Base-by-base conservation (phyloP, 257 asterid species). In the Rhazya stricta region DNA sequence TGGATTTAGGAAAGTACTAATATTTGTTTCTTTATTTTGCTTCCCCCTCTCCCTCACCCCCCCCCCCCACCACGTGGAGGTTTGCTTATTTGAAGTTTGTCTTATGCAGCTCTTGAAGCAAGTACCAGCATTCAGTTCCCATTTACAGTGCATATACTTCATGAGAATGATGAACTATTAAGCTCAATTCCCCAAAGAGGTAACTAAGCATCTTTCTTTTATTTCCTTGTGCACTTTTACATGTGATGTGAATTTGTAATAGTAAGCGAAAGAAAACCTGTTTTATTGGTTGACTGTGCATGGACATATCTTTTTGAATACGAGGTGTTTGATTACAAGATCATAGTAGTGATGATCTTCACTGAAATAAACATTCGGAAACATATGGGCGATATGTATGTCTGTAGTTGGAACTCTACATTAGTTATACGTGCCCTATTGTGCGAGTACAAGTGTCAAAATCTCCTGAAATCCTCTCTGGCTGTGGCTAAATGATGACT, bases 41-140 rank as follows among this genome's bases (percentile, higher is more conserved):
- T n/a, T n/a, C n/a, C n/a, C n/a, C n/a, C n/a, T n/a, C n/a, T n/a
- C n/a, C n/a, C n/a, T n/a, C n/a, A n/a, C n/a, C n/a, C n/a, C n/a
- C n/a, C n/a, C n/a, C n/a, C n/a, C n/a, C n/a, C n/a, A n/a, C n/a
- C n/a, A n/a, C n/a, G n/a, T 27, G 66, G 43, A 25, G 74, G 34
- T 42, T 32, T 32, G 13, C 1, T 21, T 32, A 18, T 68, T 25
- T 57, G 30, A 66, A 53, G 71, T 58, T 56, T 32, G 29, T 39
- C 57, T 53, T 76, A 77, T 43, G 19, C 83, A 94, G 97, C 99
- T 84, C 86, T 83, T 9, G 94, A 90, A 84, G 97, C 97, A 76
- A 85, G 84, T 58, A 84, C 67, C 71, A 86, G 82, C 72, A 83
- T 90, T 79, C 79, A 61, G 43, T 87, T 80, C 77, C 80, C 92